Base-by-base conservation (phyloP, 1,284 basidiomycete genomes). In the Cryptococcus sp. region DNA sequence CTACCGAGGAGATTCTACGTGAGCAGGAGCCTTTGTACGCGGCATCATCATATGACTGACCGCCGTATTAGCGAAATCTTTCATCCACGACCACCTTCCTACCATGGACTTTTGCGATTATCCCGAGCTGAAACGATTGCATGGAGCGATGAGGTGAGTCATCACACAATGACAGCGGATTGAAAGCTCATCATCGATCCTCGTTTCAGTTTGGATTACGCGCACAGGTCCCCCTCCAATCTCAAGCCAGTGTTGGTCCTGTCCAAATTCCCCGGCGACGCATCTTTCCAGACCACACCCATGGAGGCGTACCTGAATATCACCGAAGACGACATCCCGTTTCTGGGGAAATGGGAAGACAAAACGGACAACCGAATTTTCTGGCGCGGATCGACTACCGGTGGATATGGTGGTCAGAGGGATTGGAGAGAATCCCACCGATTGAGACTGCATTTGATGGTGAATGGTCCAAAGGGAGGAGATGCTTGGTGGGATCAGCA, bases 21-120 rank as follows among this genome's bases (percentile, higher is more conserved):
- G 61, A 66, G 73, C 62, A 23, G 5, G 16, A 20, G 23, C 22
- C 19, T 16, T 1, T 47, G 11, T 39, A 30, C 46, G 8, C 38
- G 25, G 39, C 17, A 1, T 30, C 30, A 35, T 25, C 8, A 7
- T n/a, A 7, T 11, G 19, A 23, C 17, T n/a, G 25, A 50, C 56
- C 38, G 49, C 57, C 47, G 47, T 53, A 41, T 10, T 47, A 71
- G 71, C 63, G 42, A 73, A 75, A 63, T 69, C 75, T 16, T 82
- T 79, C 69, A 77, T 83, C 49, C 57, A 72, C 52, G 76, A 82
- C 61, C 82, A 82, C 55, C 59, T 78, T 10, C 68, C 75, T 16
- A 80, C 80, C 1, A 81, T 82, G 79, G 77, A 82, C 63, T 77
- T 81, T 63, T 83, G 82, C 69, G 69, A 78, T 61, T 81, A 80